Evolutionary conservation across 2,329 filamentous ascomycete genomes (phyloP), one percentile per base, ranked within the genome.

Genomic region (Clonostachys rosea): DNA sequence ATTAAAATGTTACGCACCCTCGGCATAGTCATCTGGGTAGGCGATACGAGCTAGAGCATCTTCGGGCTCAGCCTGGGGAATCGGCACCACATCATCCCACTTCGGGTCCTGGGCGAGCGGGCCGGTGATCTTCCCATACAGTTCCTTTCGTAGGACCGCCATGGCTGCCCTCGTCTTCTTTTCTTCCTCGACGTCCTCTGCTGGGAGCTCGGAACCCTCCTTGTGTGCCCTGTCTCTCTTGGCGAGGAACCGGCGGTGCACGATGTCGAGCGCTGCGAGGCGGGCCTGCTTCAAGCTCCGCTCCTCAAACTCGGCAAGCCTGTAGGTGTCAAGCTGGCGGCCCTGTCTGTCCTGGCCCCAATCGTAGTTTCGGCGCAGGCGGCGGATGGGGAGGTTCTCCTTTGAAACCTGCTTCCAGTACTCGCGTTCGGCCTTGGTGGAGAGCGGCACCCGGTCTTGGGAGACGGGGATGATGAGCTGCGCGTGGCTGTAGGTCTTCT

Each of bases 11-110:
- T 47, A 62, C 69, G 50, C 67, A 84, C 81, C 77, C 72, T 96
- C 91, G 52, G 86, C 82, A 66, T 99, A 99, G 53, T 94, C 86
- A 34, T 89, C 84, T 3, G 86, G 82, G 67, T 99, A 99, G 49
- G 91, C 86, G 66, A 99, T 99, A 49, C 86, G 83, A n/a, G 92
- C 92, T 49, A 99, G 80, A 30, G 92, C 90, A 56, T 86, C 77
- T 56, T 84, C 86, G 50, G 90, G 88, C 68, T 96, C 91, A 60
- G 90, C 79, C 58, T 94, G 84, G 5, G 88, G 84, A 47, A 97
- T 86, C 17, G 91, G 91, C 45, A 82, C 74, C 45, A 96, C 77
- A 69, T 95, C 90, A 55, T 89, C 83, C 92, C 91, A 97, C 52
- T 76, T 78, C 2, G 89, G 84, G 64, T 91, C 84, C 51, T 77